Conservation (phyloP, 2,329 filamentous ascomycete species). For the Stagonosporopsis vannaccii region DNA sequence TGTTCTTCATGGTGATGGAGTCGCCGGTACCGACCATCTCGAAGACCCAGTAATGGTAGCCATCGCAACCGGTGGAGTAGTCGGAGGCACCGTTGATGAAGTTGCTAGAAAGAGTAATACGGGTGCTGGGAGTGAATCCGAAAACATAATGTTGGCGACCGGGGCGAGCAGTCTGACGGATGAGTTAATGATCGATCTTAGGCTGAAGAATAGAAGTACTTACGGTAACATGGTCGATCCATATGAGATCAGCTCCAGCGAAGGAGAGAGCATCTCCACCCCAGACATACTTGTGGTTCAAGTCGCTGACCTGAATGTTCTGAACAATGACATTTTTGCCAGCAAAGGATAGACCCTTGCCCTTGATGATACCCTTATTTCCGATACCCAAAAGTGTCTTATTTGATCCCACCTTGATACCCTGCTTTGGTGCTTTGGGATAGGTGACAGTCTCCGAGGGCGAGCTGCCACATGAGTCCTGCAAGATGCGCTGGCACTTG, state of each 20-base stretch:
- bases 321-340: constrained; percentile 48
- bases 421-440: constrained; percentile 37
- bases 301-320: constrained; percentile 48
- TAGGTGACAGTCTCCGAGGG: constrained; percentile 31
- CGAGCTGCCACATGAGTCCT: constrained; percentile 21
- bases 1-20: constrained; percentile 26
- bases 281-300: constrained; percentile 50
- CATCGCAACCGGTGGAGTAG: constrained; percentile 26
- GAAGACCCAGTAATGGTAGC: constrained; percentile 29
- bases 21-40: constrained; percentile 27
- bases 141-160: constrained; percentile 25
- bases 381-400: constrained; percentile 54
- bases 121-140: constrained; percentile 15
- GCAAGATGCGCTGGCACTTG: constrained; percentile 27
- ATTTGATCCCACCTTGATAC: constrained; percentile 47
- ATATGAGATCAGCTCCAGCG: constrained; percentile 38
- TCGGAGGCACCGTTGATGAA: constrained; percentile 25
- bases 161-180: constrained; percentile 12
- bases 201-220: neutral
- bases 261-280: constrained; percentile 48
- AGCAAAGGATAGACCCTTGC: constrained; percentile 50
- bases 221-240: constrained; percentile 40
- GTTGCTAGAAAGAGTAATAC: constrained; percentile 28
- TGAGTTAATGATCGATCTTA: neutral
- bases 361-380: constrained; percentile 48